phyloP scores from a whole-genome alignment of 2,329 filamentous ascomycete genomes.

The Aspergillus texensis region DNA sequence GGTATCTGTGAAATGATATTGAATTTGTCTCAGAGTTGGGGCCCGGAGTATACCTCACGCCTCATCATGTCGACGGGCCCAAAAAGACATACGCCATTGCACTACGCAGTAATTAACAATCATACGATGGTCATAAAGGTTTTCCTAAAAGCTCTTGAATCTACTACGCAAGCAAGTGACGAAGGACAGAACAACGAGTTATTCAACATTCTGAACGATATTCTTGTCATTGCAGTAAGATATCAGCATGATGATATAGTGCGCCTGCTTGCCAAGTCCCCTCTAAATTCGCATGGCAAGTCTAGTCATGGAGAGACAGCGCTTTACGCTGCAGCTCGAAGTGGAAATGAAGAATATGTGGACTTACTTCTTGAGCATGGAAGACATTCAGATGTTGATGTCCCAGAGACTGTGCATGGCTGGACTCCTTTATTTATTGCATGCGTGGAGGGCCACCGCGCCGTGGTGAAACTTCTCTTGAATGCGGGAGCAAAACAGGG shows the following conservation, averaged over 20 bases:
- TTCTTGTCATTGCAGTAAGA: constrained; percentile 11
- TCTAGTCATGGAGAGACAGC: background rate
- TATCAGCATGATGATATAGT: constrained; percentile 13
- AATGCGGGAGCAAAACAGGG: constrained; percentile 27
- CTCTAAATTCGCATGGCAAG: background rate
- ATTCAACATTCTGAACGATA: background rate
- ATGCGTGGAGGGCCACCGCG: constrained; percentile 28
- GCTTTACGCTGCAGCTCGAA: constrained; percentile 3
- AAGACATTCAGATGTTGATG: constrained; percentile 16
- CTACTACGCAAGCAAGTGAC: background rate
- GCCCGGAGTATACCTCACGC: background rate
- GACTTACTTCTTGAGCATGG: constrained; percentile 1
- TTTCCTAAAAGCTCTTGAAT: background rate
- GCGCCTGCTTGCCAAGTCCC: background rate
- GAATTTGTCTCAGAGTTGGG: background rate
- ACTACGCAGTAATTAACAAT: constrained; percentile 16
- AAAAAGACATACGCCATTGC: constrained; percentile 10
- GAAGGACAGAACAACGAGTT: too few relatives aligned
- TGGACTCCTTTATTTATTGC: constrained; percentile 41
- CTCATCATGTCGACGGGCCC: constrained; percentile 10
- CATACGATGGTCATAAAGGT: background rate
- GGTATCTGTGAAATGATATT: constrained; percentile 6
- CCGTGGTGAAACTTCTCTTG: constrained; percentile 30
- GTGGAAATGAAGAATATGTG: constrained; percentile 11
- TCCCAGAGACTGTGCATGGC: constrained; percentile 23